phyloP scores from a whole-genome alignment of 257 asterid species.

The Rauvolfia tetraphylla region DNA sequence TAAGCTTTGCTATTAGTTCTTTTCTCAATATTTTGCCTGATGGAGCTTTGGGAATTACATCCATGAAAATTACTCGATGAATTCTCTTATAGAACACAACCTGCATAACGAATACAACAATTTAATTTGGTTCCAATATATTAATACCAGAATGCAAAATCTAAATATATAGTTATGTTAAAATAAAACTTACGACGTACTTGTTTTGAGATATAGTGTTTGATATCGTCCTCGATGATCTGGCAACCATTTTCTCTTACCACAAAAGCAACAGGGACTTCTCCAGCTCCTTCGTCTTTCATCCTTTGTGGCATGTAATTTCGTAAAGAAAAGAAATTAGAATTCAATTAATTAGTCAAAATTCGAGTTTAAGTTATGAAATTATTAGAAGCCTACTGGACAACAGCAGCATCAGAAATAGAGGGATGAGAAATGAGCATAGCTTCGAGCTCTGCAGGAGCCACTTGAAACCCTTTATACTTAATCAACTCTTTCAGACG shows the following conservation, averaged over 20 bases:
- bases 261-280: slow-evolving; percentile 30
- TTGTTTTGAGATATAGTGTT: slow-evolving; percentile 24
- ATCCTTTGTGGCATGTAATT: slow-evolving; percentile 5
- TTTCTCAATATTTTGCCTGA: slow-evolving; percentile 53
- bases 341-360: too few relatives aligned
- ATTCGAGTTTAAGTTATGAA: not conserved
- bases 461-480: slow-evolving; percentile 47
- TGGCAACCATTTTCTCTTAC: slow-evolving; percentile 8
- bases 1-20: slow-evolving; percentile 33
- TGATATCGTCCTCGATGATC: slow-evolving; percentile 20
- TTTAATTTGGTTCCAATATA: too few relatives aligned
- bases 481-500: slow-evolving; percentile 40
- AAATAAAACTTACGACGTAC: too few relatives aligned
- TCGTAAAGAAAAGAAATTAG: not conserved
- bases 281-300: slow-evolving; percentile 33
- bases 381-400: slow-evolving; percentile 25
- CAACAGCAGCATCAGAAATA: slow-evolving; percentile 41
- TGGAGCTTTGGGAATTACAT: slow-evolving; percentile 53
- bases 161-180: too few relatives aligned
- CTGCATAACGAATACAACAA: slow-evolving; percentile 26
- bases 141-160: not conserved
- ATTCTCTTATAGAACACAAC: slow-evolving; percentile 61
- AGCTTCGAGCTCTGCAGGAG: slow-evolving; percentile 46
- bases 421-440: slow-evolving; percentile 30
- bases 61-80: slow-evolving; percentile 42